phyloP scores from a whole-genome alignment of 2,329 filamentous ascomycete genomes.

The Penicillium thymicola region DNA sequence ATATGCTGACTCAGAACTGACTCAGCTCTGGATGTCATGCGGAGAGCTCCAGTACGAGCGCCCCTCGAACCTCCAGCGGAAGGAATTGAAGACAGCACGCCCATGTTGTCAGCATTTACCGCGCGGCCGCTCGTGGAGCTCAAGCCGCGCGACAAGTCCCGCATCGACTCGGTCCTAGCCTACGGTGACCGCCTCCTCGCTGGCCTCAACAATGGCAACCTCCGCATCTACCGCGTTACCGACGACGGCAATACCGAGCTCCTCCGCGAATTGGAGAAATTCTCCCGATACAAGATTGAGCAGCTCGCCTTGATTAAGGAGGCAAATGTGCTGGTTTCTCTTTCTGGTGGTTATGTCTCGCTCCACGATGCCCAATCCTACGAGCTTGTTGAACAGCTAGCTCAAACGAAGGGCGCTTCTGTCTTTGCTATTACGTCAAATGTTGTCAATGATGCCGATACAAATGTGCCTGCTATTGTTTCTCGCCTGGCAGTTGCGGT shows the following conservation, averaged over 20 bases:
- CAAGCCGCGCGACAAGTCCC: slow-evolving; percentile 89
- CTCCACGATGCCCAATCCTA: slow-evolving; percentile 88
- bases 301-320: slow-evolving; percentile 96
- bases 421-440: slow-evolving; percentile 93
- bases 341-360: slow-evolving; percentile 85
- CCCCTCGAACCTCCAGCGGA: slow-evolving; percentile 9
- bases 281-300: slow-evolving; percentile 83
- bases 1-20: slow-evolving; percentile 10
- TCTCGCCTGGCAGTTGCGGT: slow-evolving; percentile 88
- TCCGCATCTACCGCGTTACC: slow-evolving; percentile 85
- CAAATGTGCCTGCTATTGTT: slow-evolving; percentile 88
- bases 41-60: slow-evolving; percentile 7
- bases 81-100: slow-evolving; percentile 22
- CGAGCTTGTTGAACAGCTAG: slow-evolving; percentile 72
- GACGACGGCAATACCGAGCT: slow-evolving; percentile 67
- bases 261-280: slow-evolving; percentile 88
- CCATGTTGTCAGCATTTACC: slow-evolving; percentile 95
- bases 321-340: slow-evolving; percentile 81
- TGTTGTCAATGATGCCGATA: slow-evolving; percentile 83
- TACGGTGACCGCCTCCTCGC: slow-evolving; percentile 91
- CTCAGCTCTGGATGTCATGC: slow-evolving; percentile 15
- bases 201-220: slow-evolving; percentile 80
- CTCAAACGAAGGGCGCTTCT: slow-evolving; percentile 81
- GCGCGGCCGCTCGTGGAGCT: slow-evolving; percentile 97
- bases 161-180: slow-evolving; percentile 91